Evolutionary conservation across 805 yeast species (phyloP).

Genomic region (Cyberlindnera euphorbiiphila): DNA sequence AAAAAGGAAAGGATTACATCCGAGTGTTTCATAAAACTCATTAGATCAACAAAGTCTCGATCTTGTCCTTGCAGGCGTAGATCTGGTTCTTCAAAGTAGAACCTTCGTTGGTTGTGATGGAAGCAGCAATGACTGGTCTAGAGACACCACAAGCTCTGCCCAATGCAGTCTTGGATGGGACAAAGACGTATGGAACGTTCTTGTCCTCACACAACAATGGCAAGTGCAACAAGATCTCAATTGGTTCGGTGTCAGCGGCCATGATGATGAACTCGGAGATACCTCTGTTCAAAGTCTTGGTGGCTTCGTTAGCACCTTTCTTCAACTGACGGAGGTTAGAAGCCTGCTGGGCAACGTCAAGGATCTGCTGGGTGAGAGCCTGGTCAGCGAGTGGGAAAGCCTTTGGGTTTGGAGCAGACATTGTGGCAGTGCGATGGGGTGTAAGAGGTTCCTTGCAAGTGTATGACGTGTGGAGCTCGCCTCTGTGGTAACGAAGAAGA

Average conservation of each 20-base stretch:
- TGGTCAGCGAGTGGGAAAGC: slow-evolving; percentile 99
- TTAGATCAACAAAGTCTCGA: slow-evolving; percentile 93
- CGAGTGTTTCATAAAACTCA: slow-evolving; percentile 14
- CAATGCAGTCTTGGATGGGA: slow-evolving; percentile 96
- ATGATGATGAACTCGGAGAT: slow-evolving; percentile 97
- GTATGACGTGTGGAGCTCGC: slow-evolving; percentile 27
- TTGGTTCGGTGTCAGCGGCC: slow-evolving; percentile 99
- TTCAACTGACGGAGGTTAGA: slow-evolving; percentile 97
- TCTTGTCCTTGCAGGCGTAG: slow-evolving; percentile 97
- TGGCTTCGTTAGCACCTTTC: slow-evolving; percentile 99
- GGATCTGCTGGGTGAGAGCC: slow-evolving; percentile 90
- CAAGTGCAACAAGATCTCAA: slow-evolving; percentile 94
- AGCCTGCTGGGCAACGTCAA: slow-evolving; percentile 97
- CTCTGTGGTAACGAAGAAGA: slow-evolving; percentile 18
- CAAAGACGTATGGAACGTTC: slow-evolving; percentile 98
- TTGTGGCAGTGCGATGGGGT: slow-evolving; percentile 28
- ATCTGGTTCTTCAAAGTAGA: slow-evolving; percentile 96
- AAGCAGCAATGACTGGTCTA: slow-evolving; percentile 98
- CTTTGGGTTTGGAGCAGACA: slow-evolving; percentile 94
- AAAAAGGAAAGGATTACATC: background rate
- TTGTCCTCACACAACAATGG: slow-evolving; percentile 98
- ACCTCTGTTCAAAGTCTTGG: slow-evolving; percentile 99
- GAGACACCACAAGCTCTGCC: slow-evolving; percentile 99
- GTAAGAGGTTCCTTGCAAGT: slow-evolving; percentile 48
- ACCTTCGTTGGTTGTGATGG: slow-evolving; percentile 97